Conservation (phyloP, 176 grass and related monocot genomes). For the Phragmites australis region DNA sequence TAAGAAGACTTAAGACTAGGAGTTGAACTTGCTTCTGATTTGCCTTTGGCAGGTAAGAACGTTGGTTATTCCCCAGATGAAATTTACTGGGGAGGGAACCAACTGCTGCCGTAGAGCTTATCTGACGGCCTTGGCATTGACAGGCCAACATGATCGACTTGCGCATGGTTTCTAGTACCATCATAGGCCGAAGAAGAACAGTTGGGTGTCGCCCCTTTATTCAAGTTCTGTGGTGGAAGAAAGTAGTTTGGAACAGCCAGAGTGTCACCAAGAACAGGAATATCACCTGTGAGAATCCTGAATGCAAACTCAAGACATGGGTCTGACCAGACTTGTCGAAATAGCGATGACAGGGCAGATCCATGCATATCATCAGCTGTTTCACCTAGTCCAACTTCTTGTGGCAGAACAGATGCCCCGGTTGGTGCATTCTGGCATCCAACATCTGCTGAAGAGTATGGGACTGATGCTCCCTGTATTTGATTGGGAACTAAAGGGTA, state of each 20-base stretch:
- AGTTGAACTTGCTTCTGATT: background rate
- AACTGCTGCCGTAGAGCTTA: constrained; percentile 36
- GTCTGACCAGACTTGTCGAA: constrained; percentile 61
- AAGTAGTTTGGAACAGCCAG: constrained; percentile 35
- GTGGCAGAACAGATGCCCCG: background rate
- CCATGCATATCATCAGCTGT: constrained; percentile 40
- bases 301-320: constrained; percentile 80
- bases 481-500: constrained; percentile 26
- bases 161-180: constrained; percentile 25
- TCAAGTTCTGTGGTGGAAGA: constrained; percentile 45
- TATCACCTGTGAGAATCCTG: constrained; percentile 62
- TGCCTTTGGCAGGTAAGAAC: constrained; percentile 4
- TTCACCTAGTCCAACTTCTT: constrained; percentile 28
- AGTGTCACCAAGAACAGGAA: constrained; percentile 46
- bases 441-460: constrained; percentile 25
- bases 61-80: background rate
- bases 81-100: constrained; percentile 58
- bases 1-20: constrained; percentile 1
- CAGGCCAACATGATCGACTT: constrained; percentile 33
- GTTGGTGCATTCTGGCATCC: constrained; percentile 17
- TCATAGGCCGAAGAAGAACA: constrained; percentile 45
- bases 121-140: constrained; percentile 44
- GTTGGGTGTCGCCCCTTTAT: constrained; percentile 24
- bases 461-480: constrained; percentile 24
- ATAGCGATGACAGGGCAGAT: constrained; percentile 45